A percentile compares a stretch with the other conserved stretches of the same genome.
phyloP scores from a whole-genome alignment of 106 monocot species.

The Ottelia alismoides region DNA sequence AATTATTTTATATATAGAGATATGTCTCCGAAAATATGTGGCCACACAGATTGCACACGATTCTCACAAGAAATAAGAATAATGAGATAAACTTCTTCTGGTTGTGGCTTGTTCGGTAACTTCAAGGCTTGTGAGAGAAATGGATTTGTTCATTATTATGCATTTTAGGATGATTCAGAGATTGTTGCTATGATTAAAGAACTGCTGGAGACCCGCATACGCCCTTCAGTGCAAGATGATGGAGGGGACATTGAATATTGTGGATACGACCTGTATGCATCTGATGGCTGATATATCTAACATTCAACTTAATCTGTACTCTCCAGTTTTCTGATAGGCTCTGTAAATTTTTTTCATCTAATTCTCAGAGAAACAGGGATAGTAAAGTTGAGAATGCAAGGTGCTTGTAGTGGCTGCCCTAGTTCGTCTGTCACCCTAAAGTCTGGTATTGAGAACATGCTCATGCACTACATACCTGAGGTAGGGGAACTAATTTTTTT shows the following conservation, averaged over 20 bases:
- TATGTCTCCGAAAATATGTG: too few relatives aligned
- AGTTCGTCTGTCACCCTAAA: constrained; percentile 96
- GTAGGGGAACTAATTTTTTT: constrained; percentile 14
- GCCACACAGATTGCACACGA: too few relatives aligned
- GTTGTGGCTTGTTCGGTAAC: too few relatives aligned
- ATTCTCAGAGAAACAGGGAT: constrained; percentile 64
- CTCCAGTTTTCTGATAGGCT: not conserved
- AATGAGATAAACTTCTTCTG: too few relatives aligned
- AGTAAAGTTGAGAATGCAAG: constrained; percentile 94
- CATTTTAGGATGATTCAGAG: constrained; percentile 85
- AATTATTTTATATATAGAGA: not conserved
- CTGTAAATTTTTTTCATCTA: not conserved
- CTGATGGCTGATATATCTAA: too few relatives aligned
- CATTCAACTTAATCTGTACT: not conserved
- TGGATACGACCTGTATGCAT: constrained; percentile 67
- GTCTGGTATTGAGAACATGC: constrained; percentile 98
- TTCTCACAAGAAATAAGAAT: too few relatives aligned
- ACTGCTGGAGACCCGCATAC: constrained; percentile 86
- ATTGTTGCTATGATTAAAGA: constrained; percentile 99
- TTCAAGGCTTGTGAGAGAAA: too few relatives aligned
- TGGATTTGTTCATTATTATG: too few relatives aligned
- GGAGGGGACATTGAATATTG: constrained; percentile 92
- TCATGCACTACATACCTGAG: constrained; percentile 98
- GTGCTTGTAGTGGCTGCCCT: constrained; percentile 97
- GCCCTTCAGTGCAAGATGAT: constrained; percentile 98